Percentiles rank a stretch among this genome's conserved stretches.
Evolutionary conservation across 495 filamentous ascomycete species (phyloP).

Genomic region (Aspergillus bertholletiae): DNA sequence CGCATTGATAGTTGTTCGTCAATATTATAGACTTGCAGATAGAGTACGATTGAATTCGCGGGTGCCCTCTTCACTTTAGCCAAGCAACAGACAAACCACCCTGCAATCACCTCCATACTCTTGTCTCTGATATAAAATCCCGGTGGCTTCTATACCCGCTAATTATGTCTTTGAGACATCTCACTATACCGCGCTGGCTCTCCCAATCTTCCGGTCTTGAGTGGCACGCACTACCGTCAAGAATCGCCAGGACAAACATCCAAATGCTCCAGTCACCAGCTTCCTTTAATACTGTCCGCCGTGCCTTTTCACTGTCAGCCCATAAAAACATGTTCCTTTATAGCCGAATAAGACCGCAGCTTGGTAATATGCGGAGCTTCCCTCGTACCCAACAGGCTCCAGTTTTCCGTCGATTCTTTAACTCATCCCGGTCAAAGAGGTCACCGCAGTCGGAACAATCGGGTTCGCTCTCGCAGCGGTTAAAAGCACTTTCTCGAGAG

Average conservation of each 20-base stretch:
- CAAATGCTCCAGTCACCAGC: neutral
- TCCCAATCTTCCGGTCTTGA: conserved; percentile 16
- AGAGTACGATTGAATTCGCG: neutral
- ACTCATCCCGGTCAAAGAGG: conserved; percentile 19
- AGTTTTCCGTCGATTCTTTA: conserved; percentile 22
- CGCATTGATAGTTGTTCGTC: neutral
- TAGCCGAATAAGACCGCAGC: neutral
- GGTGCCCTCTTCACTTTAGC: neutral
- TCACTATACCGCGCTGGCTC: conserved; percentile 24
- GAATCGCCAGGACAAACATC: neutral
- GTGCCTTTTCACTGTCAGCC: conserved; percentile 7
- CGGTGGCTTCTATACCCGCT: neutral
- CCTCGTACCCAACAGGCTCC: conserved; percentile 6
- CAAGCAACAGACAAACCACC: neutral
- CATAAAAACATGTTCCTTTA: neutral
- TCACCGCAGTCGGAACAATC: conserved; percentile 25
- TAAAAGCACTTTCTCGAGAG: conserved; percentile 83
- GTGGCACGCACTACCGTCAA: conserved; percentile 1
- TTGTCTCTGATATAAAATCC: neutral
- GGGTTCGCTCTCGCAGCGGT: conserved; percentile 59
- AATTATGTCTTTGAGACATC: conserved; percentile 18
- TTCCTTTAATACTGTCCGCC: neutral
- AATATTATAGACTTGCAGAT: neutral
- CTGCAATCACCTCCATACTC: neutral
- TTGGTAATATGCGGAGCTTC: neutral